Evolutionary conservation across 352 stramenopile genomes (phyloP), one percentile per base, ranked within the genome.

Genomic region (Globisporangium spiculum): DNA sequence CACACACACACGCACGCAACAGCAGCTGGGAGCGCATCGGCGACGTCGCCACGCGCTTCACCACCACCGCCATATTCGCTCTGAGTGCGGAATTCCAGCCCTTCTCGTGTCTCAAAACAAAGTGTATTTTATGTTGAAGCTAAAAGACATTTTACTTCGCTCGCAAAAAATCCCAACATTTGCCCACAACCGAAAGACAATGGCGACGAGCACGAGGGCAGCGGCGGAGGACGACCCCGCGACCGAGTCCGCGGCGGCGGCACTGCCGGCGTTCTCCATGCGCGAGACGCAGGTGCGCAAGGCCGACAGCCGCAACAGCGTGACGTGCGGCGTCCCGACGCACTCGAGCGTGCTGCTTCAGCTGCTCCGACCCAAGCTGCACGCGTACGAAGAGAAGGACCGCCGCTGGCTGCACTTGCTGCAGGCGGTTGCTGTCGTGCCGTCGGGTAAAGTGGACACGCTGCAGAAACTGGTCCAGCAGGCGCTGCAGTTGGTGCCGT

Each of bases 381-480:
- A 90, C 72, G 62, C 71, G 10, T 92, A 91, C 71, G 81, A 82
- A 57, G 72, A 90, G 70, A 80, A 79, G 12, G 87, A 93, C 63
- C 60, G 75, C 22, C 84, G 82, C 16, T 93, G 87, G 77, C 76
- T 94, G 46, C 84, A 91, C 30, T 65, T 91, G 69, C 75, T 94
- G 53, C 80, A 93, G 61, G 75, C 77, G 9, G 71, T 86, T 52
- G 83, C 82, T 2, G 63, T 80, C 8, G 77, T 93, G 65, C 87
- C 87, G 16, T 93, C 84, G 60, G 69, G 82, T 50, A 83, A 86
- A 52, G 68, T 75, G 36, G 77, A 86, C 24, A 86, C 79, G 63
- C 69, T 92, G 44, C 58, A 74, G 34, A 70, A 79, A 22, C 78
- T 86, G 10, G 74, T 84, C 34, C 62, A 34, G 12, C 75, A 91